These are phyloP conservation scores for Melampsora abietis-canadensis DNA, from an alignment of 1,284 basidiomycete genomes.

Conservation along the genomic window DNA sequence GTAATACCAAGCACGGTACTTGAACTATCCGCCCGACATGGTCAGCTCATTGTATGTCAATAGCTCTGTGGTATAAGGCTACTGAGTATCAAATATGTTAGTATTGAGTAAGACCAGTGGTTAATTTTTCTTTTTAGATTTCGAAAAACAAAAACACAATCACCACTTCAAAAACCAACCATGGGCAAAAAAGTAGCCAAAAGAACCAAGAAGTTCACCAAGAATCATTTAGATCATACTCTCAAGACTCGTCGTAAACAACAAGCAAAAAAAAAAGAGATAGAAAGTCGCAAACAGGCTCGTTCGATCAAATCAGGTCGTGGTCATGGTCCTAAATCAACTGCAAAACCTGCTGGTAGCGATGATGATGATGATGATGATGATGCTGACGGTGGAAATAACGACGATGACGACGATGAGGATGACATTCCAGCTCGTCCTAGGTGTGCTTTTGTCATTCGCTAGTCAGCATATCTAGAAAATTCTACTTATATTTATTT, in stretches of 20 bases:
- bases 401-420: slow-evolving; percentile 23
- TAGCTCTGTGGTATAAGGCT: no score
- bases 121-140: no score
- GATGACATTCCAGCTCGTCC: slow-evolving; percentile 23
- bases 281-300: slow-evolving; percentile 20
- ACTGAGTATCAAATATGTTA: no score
- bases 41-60: no score
- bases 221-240: slow-evolving; percentile 33
- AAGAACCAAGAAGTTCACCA: slow-evolving; percentile 34
- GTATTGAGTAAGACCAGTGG: no score
- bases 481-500: neutral
- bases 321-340: slow-evolving; percentile 2
- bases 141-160: neutral
- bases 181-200: slow-evolving; percentile 41
- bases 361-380: neutral
- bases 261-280: slow-evolving; percentile 34
- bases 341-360: neutral
- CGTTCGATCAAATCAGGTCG: slow-evolving; percentile 14
- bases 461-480: neutral
- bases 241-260: slow-evolving; percentile 29
- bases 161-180: neutral
- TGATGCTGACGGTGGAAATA: neutral
- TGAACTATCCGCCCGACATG: no score
- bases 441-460: slow-evolving; percentile 10
- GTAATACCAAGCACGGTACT: no score